A percentile compares a stretch with the other conserved stretches of the same genome.
These are phyloP conservation scores for Pseudocercospora vitis DNA, from an alignment of 2,329 filamentous ascomycete genomes.

Conservation along the genomic window DNA sequence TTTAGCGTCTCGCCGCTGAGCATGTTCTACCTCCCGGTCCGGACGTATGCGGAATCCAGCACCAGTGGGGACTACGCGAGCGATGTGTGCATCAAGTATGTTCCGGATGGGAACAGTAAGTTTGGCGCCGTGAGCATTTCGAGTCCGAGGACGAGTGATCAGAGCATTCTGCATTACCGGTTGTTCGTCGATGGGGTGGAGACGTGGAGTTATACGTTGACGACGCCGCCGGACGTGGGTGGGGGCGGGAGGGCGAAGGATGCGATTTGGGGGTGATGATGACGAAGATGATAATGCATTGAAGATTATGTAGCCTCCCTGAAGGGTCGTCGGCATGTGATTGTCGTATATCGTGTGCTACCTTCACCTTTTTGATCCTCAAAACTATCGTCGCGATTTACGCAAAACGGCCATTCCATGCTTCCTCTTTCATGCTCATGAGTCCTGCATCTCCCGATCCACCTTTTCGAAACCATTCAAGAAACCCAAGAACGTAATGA, in stretches of 20 bases:
- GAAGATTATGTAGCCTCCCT: too few relatives aligned
- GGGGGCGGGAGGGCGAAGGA: conserved; percentile 47
- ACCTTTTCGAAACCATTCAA: conserved; percentile 82
- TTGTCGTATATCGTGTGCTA: too few relatives aligned
- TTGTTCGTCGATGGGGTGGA: conserved; percentile 80
- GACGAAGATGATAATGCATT: too few relatives aligned
- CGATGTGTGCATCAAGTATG: conserved; percentile 82
- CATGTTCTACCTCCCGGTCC: conserved; percentile 87
- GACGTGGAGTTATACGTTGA: conserved; percentile 64
- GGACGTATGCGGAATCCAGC: conserved; percentile 70
- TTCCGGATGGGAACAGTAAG: conserved; percentile 84
- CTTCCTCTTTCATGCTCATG: too few relatives aligned
- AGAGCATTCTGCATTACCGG: conserved; percentile 75
- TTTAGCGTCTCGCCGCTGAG: conserved; percentile 88
- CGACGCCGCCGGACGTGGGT: conserved; percentile 43
- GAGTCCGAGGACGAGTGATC: conserved; percentile 61
- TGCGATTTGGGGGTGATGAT: conserved; percentile 46
- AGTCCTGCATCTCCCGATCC: conserved; percentile 68
- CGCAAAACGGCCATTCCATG: too few relatives aligned
- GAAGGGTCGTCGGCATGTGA: too few relatives aligned
- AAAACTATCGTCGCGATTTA: too few relatives aligned
- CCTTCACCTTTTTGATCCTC: too few relatives aligned
- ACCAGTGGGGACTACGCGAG: conserved; percentile 61
- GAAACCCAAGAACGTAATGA: conserved; percentile 86
- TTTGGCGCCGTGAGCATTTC: conserved; percentile 82